These are phyloP conservation scores for Phaseolus coccineus DNA, from an alignment of 331 rosid species.

Conservation along the genomic window DNA sequence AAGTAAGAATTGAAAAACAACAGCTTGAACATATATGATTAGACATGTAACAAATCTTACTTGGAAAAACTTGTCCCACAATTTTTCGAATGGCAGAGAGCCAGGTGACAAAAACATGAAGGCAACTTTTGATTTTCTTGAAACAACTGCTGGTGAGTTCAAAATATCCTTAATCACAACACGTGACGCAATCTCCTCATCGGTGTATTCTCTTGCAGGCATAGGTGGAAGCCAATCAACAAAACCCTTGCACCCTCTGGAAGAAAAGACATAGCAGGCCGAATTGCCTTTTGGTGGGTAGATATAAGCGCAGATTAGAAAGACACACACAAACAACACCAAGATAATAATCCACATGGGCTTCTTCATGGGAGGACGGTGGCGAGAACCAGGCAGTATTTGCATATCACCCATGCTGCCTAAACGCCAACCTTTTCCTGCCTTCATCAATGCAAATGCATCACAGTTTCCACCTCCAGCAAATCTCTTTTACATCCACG, in stretches of 20 bases:
- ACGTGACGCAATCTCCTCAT: slow-evolving; percentile 84
- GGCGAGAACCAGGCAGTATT: slow-evolving; percentile 82
- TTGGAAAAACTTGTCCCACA: slow-evolving; percentile 94
- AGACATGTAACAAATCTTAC: slow-evolving; percentile 58
- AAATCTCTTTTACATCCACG: slow-evolving; percentile 30
- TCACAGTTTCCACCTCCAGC: slow-evolving; percentile 46
- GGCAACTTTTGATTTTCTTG: slow-evolving; percentile 75
- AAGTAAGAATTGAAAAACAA: slow-evolving; percentile 22
- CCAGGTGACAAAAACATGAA: slow-evolving; percentile 94
- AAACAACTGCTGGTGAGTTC: slow-evolving; percentile 54
- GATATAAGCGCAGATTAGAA: slow-evolving; percentile 82
- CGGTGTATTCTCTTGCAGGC: slow-evolving; percentile 79
- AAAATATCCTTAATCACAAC: slow-evolving; percentile 83
- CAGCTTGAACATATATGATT: not conserved
- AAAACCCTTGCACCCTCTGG: slow-evolving; percentile 74
- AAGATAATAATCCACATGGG: slow-evolving; percentile 91
- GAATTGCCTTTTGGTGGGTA: slow-evolving; percentile 81
- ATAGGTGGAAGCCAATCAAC: slow-evolving; percentile 90
- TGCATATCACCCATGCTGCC: slow-evolving; percentile 83
- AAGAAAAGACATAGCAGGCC: slow-evolving; percentile 84
- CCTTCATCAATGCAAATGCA: slow-evolving; percentile 75
- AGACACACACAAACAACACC: slow-evolving; percentile 80
- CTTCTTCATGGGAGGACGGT: slow-evolving; percentile 79
- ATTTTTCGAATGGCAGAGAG: slow-evolving; percentile 88
- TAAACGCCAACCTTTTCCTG: slow-evolving; percentile 67